phyloP scores from a whole-genome alignment of 306 rosid genomes.

The Medicago arabica region DNA sequence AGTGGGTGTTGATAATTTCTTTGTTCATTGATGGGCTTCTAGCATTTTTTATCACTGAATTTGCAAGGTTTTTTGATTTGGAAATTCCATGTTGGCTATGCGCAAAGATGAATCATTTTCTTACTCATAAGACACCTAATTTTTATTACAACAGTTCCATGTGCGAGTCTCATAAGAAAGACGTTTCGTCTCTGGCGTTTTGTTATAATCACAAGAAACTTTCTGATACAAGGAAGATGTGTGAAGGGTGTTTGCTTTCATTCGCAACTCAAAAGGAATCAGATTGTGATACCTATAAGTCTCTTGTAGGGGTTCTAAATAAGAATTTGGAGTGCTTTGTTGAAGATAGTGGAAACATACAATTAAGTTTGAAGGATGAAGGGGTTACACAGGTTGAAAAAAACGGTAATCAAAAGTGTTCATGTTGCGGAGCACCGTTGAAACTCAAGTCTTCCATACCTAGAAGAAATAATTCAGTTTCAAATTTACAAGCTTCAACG shows the following conservation, averaged over 20 bases:
- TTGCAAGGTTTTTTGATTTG: conserved; percentile 70
- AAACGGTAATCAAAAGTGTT: conserved; percentile 44
- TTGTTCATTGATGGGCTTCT: conserved; percentile 75
- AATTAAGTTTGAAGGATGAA: conserved; percentile 58
- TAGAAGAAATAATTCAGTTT: conserved; percentile 42
- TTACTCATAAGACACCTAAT: conserved; percentile 52
- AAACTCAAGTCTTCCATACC: conserved; percentile 46
- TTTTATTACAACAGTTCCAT: conserved; percentile 74
- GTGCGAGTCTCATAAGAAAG: conserved; percentile 80
- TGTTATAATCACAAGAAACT: conserved; percentile 82
- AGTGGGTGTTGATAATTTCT: conserved; percentile 67
- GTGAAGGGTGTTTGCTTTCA: conserved; percentile 86
- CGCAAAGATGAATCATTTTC: conserved; percentile 67
- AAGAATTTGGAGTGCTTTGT: conserved; percentile 78
- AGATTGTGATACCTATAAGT: conserved; percentile 68
- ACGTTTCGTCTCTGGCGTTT: conserved; percentile 73
- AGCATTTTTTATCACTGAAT: conserved; percentile 67
- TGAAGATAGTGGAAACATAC: conserved; percentile 58
- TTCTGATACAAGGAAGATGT: conserved; percentile 73
- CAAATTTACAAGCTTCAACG: conserved; percentile 50
- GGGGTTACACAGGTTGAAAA: conserved; percentile 48
- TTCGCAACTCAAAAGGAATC: conserved; percentile 81
- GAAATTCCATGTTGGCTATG: conserved; percentile 76
- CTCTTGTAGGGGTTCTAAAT: conserved; percentile 78
- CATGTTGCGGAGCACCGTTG: conserved; percentile 75